These are phyloP conservation scores for Trichosporon inkin DNA, from an alignment of 1,284 basidiomycete species.

Conservation along the genomic window DNA sequence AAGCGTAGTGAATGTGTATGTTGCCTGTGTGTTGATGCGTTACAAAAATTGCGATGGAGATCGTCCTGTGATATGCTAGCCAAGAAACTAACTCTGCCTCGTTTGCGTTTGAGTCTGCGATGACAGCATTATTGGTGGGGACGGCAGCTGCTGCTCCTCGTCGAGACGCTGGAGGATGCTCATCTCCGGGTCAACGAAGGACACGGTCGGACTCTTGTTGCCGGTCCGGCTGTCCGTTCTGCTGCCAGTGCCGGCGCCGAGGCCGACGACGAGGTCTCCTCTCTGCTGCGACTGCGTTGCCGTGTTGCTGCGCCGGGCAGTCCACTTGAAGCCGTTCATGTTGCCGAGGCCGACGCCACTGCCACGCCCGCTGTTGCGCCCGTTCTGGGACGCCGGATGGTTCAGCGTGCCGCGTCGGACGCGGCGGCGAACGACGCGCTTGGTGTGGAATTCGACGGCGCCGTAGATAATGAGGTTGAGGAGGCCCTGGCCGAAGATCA, in stretches of 20 bases:
- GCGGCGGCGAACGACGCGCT: constrained; percentile 39
- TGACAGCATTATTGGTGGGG: not conserved
- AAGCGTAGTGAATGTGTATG: not conserved
- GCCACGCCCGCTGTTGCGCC: not conserved
- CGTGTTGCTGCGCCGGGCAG: not conserved
- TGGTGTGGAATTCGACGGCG: constrained; percentile 49
- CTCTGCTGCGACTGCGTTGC: not conserved
- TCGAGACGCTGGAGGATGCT: constrained; percentile 21
- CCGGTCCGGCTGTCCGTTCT: not conserved
- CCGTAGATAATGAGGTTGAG: constrained; percentile 51
- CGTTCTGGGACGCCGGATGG: constrained; percentile 12
- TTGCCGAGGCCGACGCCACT: not conserved
- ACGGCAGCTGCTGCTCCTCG: not conserved
- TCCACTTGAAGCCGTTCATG: not conserved
- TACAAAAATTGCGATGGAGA: not conserved
- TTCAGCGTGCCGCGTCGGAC: constrained; percentile 38
- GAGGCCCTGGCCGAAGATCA: constrained; percentile 49
- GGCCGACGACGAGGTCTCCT: not conserved
- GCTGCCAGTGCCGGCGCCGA: not conserved
- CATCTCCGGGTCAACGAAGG: constrained; percentile 22
- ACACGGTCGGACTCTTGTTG: constrained; percentile 10
- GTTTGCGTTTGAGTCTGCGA: too few relatives aligned
- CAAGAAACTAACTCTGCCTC: too few relatives aligned
- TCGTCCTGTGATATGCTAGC: not conserved
- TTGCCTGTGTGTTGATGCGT: not conserved